Evolutionary conservation across 2,329 filamentous ascomycete species (phyloP).

Genomic region (Endoconidiophora laricicola): DNA sequence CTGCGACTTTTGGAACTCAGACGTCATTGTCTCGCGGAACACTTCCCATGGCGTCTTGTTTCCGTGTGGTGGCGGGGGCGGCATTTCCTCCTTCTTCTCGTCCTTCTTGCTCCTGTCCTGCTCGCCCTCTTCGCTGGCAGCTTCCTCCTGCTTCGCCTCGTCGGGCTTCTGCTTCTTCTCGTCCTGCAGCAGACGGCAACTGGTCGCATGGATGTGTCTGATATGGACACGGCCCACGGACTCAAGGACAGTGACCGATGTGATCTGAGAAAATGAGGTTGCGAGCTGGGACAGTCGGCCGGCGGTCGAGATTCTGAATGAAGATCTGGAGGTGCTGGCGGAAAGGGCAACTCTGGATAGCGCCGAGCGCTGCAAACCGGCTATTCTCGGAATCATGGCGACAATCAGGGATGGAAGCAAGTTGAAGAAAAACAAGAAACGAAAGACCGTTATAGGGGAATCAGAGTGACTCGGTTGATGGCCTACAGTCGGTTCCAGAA

Average conservation of each 20-base stretch:
- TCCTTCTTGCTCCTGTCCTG: constrained; percentile 18
- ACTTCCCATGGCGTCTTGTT: constrained; percentile 99
- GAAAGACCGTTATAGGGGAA: too few relatives aligned
- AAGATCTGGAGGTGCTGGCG: constrained; percentile 18
- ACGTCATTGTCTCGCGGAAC: constrained; percentile 89
- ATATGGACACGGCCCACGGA: neutral
- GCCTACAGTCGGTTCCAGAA: neutral
- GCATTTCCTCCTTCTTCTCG: constrained; percentile 45
- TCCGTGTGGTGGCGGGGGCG: constrained; percentile 87
- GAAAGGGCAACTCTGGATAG: constrained; percentile 6
- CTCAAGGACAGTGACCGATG: constrained; percentile 21
- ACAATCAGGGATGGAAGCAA: neutral
- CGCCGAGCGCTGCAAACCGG: neutral
- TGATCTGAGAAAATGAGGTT: constrained; percentile 21
- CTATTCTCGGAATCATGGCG: constrained; percentile 10
- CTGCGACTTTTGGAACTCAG: constrained; percentile 90
- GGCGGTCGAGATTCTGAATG: constrained; percentile 31
- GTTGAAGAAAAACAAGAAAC: neutral
- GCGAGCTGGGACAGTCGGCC: constrained; percentile 27
- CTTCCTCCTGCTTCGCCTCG: constrained; percentile 21
- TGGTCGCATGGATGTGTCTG: constrained; percentile 19
- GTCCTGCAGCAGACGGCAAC: constrained; percentile 10
- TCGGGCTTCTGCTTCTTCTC: constrained; percentile 18
- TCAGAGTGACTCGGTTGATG: neutral
- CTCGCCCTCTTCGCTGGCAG: constrained; percentile 17